Base-by-base conservation (phyloP, 1,284 basidiomycete species). In the Microbotryum silenes-acaulis region DNA sequence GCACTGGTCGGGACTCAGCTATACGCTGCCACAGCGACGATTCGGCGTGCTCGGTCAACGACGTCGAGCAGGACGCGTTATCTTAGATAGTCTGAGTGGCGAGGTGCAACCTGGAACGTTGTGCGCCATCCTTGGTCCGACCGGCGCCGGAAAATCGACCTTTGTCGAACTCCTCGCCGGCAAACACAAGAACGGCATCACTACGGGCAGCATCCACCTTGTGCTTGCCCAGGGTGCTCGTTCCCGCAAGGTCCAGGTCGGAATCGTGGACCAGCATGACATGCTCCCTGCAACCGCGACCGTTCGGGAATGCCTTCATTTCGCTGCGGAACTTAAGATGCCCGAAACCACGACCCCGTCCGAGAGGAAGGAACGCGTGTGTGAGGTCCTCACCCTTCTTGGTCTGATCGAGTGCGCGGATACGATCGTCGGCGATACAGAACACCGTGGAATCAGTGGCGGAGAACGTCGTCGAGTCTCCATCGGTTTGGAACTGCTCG, bases 111-210 rank as follows among this genome's bases (percentile, higher is more conserved):
- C 89, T 0, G 91, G 91, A 4, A 82, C 87, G 60, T 85, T 93
- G 78, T 85, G 90, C 81, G 87, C 87, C 23, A 83, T 94, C 58
- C 82, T 94, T 6, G 91, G 91, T 0, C 90, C 91, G 1, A 70
- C 71, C 2, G 73, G 73, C n/a, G 71, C 72, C 0, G 73, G 73
- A 18, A 73, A 89, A 85, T 73, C 89, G 87, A 90, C 89, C 0
- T 78, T 92, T 31, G 83, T 91, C 20, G 90, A 92, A 72, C 83
- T 92, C 37, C 80, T 93, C 9, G 88, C 89, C 1, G 84, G 86
- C 2, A 87, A 85, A 69, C 77, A 74, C 65, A 93, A 92, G 77
- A 80, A 82, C 5, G 88, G 88, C 1, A 75, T 80, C n/a, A 78
- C 80, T 7, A 78, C 82, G 0, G 91, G 91, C 3, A 75, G 74